Base-by-base conservation (phyloP, 2,329 filamentous ascomycete species). In the Diplodia seriata region DNA sequence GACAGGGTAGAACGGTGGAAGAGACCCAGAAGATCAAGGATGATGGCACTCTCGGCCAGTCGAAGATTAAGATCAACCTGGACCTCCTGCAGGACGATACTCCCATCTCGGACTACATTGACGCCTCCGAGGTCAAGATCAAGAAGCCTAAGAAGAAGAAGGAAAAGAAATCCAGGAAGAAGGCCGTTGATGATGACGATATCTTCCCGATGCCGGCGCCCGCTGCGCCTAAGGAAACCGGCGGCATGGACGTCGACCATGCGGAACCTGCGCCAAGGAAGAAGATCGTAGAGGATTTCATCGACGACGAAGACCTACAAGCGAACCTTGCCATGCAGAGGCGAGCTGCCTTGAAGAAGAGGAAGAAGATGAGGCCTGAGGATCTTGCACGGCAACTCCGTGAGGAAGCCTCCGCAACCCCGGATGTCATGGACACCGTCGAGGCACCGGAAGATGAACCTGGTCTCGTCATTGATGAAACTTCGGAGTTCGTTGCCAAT, bases 251-350 rank as follows among this genome's bases (percentile, higher is more conserved):
- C 1, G 75, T 97, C 12, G 94, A 97, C 73, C 76, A 74, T 5
- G 69, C 75, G 2, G 76, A 79, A 12, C 65, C 67, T 14, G 70
- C 70, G 4, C 73, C 72, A 26, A 74, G 74, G 51, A 79, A 75
- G 69, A 95, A 92, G 78, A 84, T 87, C 67, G 86, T 88, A 66
- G 85, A 90, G 12, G 86, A 92, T 38, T 88, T 97, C 73, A 89
- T 92, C 26, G 95, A 98, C 71, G 95, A 99, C 71, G 94, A 98
- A 51, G 93, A 97, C 74, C 84, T 99, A 4, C 94, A 97, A 80
- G 89, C 91, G 31, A 91, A 91, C 4, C 84, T 99, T 40, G 91
- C 94, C 1, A 84, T 89, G n/a, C 93, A 97, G 78, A 86, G 95
- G 73, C 87, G 90, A 71, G 89, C 88, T 61, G 93, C 92, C 0